Base-by-base conservation (phyloP, 2,329 filamentous ascomycete species). In the Dactylellina haptotyla region DNA sequence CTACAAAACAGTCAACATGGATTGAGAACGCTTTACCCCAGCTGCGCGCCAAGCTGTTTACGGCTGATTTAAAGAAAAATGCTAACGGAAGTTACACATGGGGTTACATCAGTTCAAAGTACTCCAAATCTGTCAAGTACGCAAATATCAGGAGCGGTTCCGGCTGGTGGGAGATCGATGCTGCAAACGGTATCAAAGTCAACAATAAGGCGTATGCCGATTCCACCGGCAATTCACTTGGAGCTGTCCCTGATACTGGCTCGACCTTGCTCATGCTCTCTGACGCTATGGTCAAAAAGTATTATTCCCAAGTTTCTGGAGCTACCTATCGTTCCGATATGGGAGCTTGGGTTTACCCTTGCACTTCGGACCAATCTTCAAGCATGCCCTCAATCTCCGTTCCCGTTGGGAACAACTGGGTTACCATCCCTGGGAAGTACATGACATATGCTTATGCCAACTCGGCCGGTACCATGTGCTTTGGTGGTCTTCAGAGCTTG, bases 1-100 rank as follows among this genome's bases (percentile, higher is more conserved):
- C 89, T 0, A 82, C 83, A 16, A 82, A 83, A 75, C 88, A 90
- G 76, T 88, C 88, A 80, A 92, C 89, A 14, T 92, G 91, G 80
- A 90, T 92, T 79, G 88, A 90, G 78, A 92, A 90, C 79, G 82
- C 90, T 76, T 85, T 86, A 80, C 75, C 80, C 16, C 80, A 62
- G 20, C 80, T 85, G 9, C 79, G 81, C 16, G 69, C 79, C 76
- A 85, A 84, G 9, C 79, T 89, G 41, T 89, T 89, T 79, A 86
- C 87, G 8, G 86, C 84, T 46, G 81, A 82, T 72, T 81, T 87
- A 64, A 85, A 85, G 79, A 81, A 83, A 53, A 81, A 82, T 69
- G 76, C 79, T 3, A 79, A 81, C 4, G 84, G 85, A 43, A 81
- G 81, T 50, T 87, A 87, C 80, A 83, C 85, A 77, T 88, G 87